A percentile compares a stretch with the other conserved stretches of the same genome.
Evolutionary conservation across 2,329 filamentous ascomycete species (phyloP).

Genomic region (Pseudogymnoascus sp.): DNA sequence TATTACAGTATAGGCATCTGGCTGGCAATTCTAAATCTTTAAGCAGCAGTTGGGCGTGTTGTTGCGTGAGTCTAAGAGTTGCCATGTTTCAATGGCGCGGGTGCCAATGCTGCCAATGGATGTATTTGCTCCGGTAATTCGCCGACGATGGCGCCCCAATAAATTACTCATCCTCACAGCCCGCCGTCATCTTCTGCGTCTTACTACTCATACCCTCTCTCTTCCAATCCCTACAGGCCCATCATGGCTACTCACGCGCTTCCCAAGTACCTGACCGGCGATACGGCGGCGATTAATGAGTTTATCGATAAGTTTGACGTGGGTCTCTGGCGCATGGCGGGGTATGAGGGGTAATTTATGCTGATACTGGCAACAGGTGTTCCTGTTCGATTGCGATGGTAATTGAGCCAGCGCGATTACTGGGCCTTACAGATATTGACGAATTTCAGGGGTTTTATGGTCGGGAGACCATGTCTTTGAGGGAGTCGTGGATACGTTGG

Average conservation of each 20-base stretch:
- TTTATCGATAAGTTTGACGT: conserved; percentile 93
- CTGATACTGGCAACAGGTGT: conserved; percentile 49
- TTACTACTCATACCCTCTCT: not conserved
- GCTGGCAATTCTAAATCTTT: not conserved
- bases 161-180: not conserved
- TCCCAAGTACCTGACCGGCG: conserved; percentile 66
- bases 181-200: not conserved
- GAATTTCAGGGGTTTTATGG: conserved; percentile 74
- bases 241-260: not conserved
- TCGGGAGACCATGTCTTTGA: conserved; percentile 87
- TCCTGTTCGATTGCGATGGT: conserved; percentile 98
- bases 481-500: conserved; percentile 74
- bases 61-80: not conserved
- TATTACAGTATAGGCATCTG: not conserved
- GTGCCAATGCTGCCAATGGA: conserved; percentile 1
- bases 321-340: conserved; percentile 32
- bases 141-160: not conserved
- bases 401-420: conserved; percentile 24
- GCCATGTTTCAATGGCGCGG: not conserved
- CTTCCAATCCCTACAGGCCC: not conserved
- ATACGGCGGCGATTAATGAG: conserved; percentile 64
- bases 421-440: conserved; percentile 15
- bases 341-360: conserved; percentile 15
- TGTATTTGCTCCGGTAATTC: not conserved
- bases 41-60: not conserved